phyloP scores from a whole-genome alignment of 225 moss, liverwort and hornwort species.

The Anthoceros angustus region DNA sequence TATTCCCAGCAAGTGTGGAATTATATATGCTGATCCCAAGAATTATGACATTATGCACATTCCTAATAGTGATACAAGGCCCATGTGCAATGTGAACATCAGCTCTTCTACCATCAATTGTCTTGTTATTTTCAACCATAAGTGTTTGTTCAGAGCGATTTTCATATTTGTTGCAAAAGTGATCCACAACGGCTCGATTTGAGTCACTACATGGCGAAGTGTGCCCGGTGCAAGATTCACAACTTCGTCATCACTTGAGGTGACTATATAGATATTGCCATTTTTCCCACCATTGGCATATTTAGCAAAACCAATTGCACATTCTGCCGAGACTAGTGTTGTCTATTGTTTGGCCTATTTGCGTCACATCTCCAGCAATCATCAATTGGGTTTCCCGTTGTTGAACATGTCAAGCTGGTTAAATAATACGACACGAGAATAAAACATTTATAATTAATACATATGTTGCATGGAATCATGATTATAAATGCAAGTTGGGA shows the following conservation, averaged over 20 bases:
- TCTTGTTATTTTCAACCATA: constrained; percentile 23
- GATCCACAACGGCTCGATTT: constrained; percentile 27
- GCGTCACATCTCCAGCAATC: constrained; percentile 23
- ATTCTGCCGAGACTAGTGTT: constrained; percentile 10
- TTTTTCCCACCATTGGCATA: constrained; percentile 23
- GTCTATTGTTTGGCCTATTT: constrained; percentile 15
- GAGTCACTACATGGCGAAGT: constrained; percentile 16
- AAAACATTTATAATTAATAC: too few species aligned
- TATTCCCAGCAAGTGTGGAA: constrained; percentile 13
- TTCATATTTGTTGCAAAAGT: constrained; percentile 19
- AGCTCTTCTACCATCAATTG: constrained; percentile 29
- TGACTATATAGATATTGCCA: constrained; percentile 17
- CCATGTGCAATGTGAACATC: constrained; percentile 15
- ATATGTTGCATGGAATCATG: too few species aligned
- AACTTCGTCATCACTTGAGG: constrained; percentile 13
- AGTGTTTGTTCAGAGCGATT: constrained; percentile 18
- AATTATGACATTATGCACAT: constrained; percentile 18
- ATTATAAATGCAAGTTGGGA: too few species aligned
- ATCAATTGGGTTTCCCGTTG: constrained; percentile 18
- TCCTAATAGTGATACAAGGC: constrained; percentile 20
- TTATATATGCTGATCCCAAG: constrained; percentile 24
- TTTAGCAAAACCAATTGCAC: constrained; percentile 19
- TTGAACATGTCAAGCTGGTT: too few species aligned
- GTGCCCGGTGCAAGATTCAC: constrained; percentile 17
- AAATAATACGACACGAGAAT: too few species aligned